Evolutionary conservation across 176 grass and related monocot genomes (phyloP).

Genomic region (Rhynchospora breviuscula): DNA sequence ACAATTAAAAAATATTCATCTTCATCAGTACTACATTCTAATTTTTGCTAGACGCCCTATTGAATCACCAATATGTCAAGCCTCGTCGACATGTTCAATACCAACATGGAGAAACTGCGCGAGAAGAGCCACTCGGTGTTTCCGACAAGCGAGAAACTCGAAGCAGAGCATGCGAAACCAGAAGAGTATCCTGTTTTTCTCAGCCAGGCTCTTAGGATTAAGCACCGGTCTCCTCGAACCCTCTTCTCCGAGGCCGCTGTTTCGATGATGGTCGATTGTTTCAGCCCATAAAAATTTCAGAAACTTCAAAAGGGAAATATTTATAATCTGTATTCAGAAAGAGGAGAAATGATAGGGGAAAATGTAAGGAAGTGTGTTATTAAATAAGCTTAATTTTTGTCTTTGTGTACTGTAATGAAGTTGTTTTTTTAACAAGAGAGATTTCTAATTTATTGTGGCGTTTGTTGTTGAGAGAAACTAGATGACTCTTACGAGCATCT

Average conservation of each 20-base stretch:
- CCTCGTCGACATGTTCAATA: background rate
- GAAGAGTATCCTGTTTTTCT: background rate
- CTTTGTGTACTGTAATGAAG: too few relatives aligned
- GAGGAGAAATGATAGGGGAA: too few relatives aligned
- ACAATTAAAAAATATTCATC: background rate
- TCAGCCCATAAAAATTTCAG: background rate
- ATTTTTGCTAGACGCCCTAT: background rate
- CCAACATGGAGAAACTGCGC: slow-evolving; percentile 17
- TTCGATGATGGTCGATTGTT: background rate
- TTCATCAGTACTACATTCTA: background rate
- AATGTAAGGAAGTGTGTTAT: background rate
- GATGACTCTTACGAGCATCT: too few relatives aligned
- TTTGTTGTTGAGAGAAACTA: too few relatives aligned
- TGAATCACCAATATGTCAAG: slow-evolving; percentile 10
- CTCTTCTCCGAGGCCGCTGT: background rate
- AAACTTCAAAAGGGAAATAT: background rate
- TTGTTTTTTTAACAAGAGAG: too few relatives aligned
- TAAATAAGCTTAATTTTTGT: background rate
- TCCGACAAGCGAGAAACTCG: background rate
- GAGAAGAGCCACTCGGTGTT: background rate
- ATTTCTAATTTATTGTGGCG: too few relatives aligned
- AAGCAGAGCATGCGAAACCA: slow-evolving; percentile 10
- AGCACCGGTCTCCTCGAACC: background rate
- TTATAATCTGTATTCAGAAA: background rate
- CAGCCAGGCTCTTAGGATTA: background rate